These are phyloP conservation scores for Brassica napus DNA, from an alignment of 345 rosid species.

Conservation along the genomic window DNA sequence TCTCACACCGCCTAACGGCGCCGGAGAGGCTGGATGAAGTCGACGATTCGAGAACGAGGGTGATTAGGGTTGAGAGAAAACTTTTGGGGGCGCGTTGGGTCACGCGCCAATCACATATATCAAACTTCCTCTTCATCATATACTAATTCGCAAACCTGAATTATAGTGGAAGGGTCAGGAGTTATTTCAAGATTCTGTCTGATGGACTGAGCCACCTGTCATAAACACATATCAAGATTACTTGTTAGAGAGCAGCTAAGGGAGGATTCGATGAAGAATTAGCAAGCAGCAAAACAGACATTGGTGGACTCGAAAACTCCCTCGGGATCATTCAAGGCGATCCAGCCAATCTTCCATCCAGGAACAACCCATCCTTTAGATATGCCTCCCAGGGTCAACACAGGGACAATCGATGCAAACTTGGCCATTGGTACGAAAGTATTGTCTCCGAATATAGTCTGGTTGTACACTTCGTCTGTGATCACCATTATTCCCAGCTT, in stretches of 20 bases:
- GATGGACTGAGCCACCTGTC: constrained; percentile 52
- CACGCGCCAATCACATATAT: no score
- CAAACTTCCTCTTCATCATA: no score
- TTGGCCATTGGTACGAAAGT: constrained; percentile 56
- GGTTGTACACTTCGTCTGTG: constrained; percentile 61
- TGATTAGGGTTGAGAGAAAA: no score
- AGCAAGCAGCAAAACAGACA: constrained; percentile 29
- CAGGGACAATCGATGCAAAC: constrained; percentile 61
- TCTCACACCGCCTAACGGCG: no score
- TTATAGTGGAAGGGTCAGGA: constrained; percentile 52
- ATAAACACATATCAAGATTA: not conserved
- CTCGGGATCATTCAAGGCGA: constrained; percentile 47
- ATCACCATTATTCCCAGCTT: constrained; percentile 63
- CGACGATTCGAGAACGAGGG: no score
- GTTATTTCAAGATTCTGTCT: constrained; percentile 41
- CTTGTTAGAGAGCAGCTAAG: not conserved
- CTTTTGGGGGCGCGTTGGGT: no score
- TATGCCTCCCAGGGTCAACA: constrained; percentile 58
- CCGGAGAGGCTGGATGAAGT: no score
- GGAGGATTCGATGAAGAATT: not conserved
- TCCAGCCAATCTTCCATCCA: constrained; percentile 71
- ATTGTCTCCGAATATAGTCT: constrained; percentile 49
- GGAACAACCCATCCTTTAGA: constrained; percentile 72
- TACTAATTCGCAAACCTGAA: constrained; percentile 48
- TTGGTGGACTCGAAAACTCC: constrained; percentile 43